A percentile compares a stretch with the other conserved stretches of the same genome.
Evolutionary conservation across 2,329 filamentous ascomycete species (phyloP).

Genomic region (Cytospora schulzeri): DNA sequence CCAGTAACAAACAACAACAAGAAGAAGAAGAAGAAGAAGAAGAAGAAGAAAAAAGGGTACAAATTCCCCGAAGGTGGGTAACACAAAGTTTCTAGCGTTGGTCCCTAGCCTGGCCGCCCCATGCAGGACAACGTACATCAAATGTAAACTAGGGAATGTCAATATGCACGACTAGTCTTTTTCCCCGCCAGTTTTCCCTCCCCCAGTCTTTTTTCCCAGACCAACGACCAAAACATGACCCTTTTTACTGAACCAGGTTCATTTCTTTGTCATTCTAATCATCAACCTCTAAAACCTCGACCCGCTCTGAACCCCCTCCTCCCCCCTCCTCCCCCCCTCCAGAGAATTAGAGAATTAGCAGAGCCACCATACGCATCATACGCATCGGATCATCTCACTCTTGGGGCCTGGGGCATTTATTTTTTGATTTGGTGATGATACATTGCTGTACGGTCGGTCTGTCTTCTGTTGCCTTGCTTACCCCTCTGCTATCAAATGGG

Average conservation of each 20-base stretch:
- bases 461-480: slow-evolving; percentile 25
- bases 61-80: slow-evolving; percentile 28
- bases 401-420: background rate
- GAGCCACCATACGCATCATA: background rate
- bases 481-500: background rate
- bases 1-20: no score
- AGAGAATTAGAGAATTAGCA: background rate
- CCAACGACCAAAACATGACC: background rate
- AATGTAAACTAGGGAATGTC: slow-evolving; percentile 1
- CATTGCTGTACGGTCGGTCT: slow-evolving; percentile 27
- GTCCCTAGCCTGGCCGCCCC: slow-evolving; percentile 6
- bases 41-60: slow-evolving; percentile 4
- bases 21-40: background rate
- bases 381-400: background rate
- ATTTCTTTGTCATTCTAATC: background rate
- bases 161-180: background rate
- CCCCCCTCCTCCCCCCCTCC: background rate
- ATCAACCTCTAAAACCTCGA: background rate
- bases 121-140: slow-evolving; percentile 15
- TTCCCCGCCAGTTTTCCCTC: background rate
- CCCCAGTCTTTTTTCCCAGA: background rate
- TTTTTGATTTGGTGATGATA: slow-evolving; percentile 20
- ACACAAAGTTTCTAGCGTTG: slow-evolving; percentile 26
- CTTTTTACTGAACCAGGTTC: background rate
- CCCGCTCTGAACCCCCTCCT: background rate